Percentiles rank a stretch among this genome's conserved stretches.
Conservation (phyloP, 208 protist species). For the Borovskyia barvae region DNA sequence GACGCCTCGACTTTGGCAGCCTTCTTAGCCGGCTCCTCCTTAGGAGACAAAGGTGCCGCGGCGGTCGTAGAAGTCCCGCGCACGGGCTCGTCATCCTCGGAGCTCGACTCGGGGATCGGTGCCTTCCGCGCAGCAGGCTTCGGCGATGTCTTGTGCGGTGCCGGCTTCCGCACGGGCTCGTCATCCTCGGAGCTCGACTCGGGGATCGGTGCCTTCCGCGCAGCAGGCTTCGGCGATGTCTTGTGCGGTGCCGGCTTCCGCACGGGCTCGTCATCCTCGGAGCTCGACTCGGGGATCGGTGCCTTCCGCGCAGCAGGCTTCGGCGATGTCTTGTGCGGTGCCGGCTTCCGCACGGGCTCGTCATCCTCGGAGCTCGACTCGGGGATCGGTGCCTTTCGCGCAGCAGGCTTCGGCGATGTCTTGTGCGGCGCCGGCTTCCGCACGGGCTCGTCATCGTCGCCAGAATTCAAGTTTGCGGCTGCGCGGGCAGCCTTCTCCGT, state of each 20-base stretch:
- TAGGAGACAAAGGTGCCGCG: conserved; percentile 8
- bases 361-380: conserved; percentile 51
- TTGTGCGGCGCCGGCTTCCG: conserved; percentile 20
- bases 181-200: conserved; percentile 55
- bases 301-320: conserved; percentile 51
- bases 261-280: conserved; percentile 36
- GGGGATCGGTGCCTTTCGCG: conserved; percentile 48
- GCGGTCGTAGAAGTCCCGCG: conserved; percentile 25
- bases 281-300: conserved; percentile 35
- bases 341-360: conserved; percentile 7
- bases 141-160: conserved; percentile 25
- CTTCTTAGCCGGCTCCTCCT: conserved; percentile 29
- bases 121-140: conserved; percentile 32
- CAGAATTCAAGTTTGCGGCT: conserved; percentile 3
- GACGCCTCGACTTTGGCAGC: conserved; percentile 8
- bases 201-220: conserved; percentile 48
- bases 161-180: conserved; percentile 42
- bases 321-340: conserved; percentile 25
- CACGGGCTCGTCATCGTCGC: conserved; percentile 18
- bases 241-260: conserved; percentile 18
- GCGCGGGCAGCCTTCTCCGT: neutral
- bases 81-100: conserved; percentile 47
- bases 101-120: conserved; percentile 21
- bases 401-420: conserved; percentile 31
- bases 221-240: conserved; percentile 32